Base-by-base conservation (phyloP, 768 basidiomycete species). In the Rossbeevera mucosa region DNA sequence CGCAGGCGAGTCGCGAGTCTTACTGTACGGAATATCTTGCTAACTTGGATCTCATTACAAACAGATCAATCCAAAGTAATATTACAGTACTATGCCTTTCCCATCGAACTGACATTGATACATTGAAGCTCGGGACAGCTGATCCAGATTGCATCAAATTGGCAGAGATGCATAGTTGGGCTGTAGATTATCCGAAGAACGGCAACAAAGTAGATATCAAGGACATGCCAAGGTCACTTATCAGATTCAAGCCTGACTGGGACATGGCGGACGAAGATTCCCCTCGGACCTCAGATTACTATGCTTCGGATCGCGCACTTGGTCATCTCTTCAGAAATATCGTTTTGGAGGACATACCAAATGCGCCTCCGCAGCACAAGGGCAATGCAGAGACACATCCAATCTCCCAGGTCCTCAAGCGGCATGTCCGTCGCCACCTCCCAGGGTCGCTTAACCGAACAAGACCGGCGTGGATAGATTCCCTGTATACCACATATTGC, bases 111-210 rank as follows among this genome's bases (percentile, higher is more conserved):
- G 8, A 64, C 44, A 12, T 44, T 7, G 5, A 44, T 13, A 7
- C 5, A 18, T 14, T 12, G 7, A 56, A 88, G 85, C 66, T 76
- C 3, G 89, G 90, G 3, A 82, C 83, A 21, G 70, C 69, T 22
- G 85, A 91, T 57, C 59, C 65, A 1, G 62, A 70, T 43, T 91
- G 91, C 64, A 53, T 79, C 30, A 65, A 57, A 38, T 71, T 92
- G 5, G 87, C 88, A 3, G 69, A 72, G 47, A 65, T 90, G 85
- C 62, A 54, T 50, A 75, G 67, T 54, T 62, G 80, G 74, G 88
- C 88, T 0, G 88, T 91, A 4, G 89, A 91, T 60, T 91, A 88
- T 63, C 82, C 86, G 0, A 91, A 91, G 69, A 83, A 85, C 56
- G 89, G 88, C 8, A 78, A 79, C 31, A 78, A 81, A 2, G 85